Evolutionary conservation across 768 basidiomycete genomes (phyloP), one percentile per base, ranked within the genome.

Genomic region (Chalciporus piperatus): DNA sequence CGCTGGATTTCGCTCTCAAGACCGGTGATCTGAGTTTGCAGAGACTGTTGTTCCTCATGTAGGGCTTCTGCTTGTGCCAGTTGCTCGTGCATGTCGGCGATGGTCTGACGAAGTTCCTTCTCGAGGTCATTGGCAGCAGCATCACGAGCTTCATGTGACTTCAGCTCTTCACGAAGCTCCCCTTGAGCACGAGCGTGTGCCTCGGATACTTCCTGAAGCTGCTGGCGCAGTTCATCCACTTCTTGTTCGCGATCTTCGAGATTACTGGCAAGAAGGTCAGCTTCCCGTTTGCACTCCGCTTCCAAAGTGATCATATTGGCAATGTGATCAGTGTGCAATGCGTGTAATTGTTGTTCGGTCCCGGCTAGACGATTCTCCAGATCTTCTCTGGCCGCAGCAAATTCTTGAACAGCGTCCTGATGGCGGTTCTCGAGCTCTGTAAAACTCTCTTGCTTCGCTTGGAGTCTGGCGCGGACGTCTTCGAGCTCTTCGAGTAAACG

Each of bases 1-100:
- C 83, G 80, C 65, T 89, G 85, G 12, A 81, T 65, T 59, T 89
- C 85, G 3, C 87, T 84, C 53, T 80, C 79, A 23, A 88, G 69
- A 13, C 70, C 68, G 0, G 85, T 87, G 41, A 76, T 75, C 57
- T 83, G 73, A 43, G 75, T 73, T 52, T 87, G 82, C 14, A 85
- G 66, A 10, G 63, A 46, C 1, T 64, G 67, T 55, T 76, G 82
- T 68, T 88, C 84, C 41, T 76, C 72, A 53, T 79, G 76, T 17
- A 76, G 48, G 1, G 50, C 50, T 41, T 74, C 68, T 23, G 72
- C 61, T 44, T 76, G 66, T 38, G 76, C 68, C 17, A 87, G 63
- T 41, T 73, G 72, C n/a, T 60, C 66, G 39, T 69, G 72, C 25
- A 74, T 59, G 30, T 55, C 62, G 11, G 63, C 49, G 27, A 81